Conservation (phyloP, 2,329 filamentous ascomycete species). For the Phialophora expanda region DNA sequence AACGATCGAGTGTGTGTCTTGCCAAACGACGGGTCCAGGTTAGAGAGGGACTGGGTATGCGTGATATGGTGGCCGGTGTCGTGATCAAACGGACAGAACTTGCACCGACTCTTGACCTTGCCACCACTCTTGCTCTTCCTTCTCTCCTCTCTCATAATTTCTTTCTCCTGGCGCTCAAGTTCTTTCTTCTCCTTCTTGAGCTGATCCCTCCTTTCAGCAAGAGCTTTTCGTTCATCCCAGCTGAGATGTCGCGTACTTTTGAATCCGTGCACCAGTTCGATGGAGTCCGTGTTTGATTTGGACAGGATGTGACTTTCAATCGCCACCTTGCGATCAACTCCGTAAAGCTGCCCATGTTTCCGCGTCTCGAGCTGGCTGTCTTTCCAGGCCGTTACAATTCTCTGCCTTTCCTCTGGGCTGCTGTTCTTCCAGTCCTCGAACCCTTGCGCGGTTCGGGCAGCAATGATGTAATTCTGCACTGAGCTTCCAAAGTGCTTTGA, state of each 20-base stretch:
- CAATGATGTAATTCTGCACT: constrained; percentile 78
- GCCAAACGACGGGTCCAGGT: constrained; percentile 30
- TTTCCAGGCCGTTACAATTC: constrained; percentile 71
- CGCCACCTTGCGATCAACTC: constrained; percentile 56
- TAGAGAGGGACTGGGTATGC: constrained; percentile 24
- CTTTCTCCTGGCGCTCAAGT: constrained; percentile 35
- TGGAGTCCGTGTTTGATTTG: constrained; percentile 46
- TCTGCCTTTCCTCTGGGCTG: constrained; percentile 63
- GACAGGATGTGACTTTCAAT: constrained; percentile 54
- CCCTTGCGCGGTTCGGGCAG: constrained; percentile 76
- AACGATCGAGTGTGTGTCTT: constrained; percentile 17
- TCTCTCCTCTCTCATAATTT: constrained; percentile 38
- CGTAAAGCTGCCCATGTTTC: constrained; percentile 44
- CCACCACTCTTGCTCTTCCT: constrained; percentile 35
- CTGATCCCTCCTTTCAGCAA: constrained; percentile 47
- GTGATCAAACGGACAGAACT: constrained; percentile 38
- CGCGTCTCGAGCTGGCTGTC: constrained; percentile 62
- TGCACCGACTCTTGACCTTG: constrained; percentile 33
- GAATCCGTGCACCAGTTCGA: constrained; percentile 53
- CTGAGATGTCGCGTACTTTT: constrained; percentile 56
- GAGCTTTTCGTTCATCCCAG: constrained; percentile 59
- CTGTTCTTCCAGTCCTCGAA: constrained; percentile 66
- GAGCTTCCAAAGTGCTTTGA: constrained; percentile 72
- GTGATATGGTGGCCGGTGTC: constrained; percentile 30
- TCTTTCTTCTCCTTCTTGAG: constrained; percentile 41